A percentile compares a stretch with the other conserved stretches of the same genome.
phyloP scores from a whole-genome alignment of 2,329 filamentous ascomycete genomes.

The Diplodia sapinea region DNA sequence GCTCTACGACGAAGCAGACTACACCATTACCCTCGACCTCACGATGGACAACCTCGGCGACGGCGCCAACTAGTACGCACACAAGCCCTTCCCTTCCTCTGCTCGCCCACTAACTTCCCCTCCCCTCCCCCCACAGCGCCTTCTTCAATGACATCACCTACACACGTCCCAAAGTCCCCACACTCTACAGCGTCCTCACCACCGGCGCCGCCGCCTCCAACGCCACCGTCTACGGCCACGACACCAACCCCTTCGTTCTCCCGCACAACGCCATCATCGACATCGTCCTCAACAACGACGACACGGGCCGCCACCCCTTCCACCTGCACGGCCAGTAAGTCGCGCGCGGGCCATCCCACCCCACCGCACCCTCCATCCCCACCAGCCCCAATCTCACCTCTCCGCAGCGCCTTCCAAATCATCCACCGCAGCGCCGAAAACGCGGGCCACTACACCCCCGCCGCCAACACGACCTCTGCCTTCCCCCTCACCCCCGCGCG shows the following conservation, averaged over 20 bases:
- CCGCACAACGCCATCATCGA: constrained; percentile 70
- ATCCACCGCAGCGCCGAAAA: constrained; percentile 48
- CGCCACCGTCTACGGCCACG: constrained; percentile 55
- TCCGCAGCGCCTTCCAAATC: constrained; percentile 42
- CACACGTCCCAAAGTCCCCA: constrained; percentile 74
- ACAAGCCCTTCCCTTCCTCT: background rate
- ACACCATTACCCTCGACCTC: constrained; percentile 64
- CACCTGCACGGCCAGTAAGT: constrained; percentile 65
- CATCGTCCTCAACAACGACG: constrained; percentile 76
- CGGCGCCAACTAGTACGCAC: constrained; percentile 67
- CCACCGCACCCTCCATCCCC: background rate
- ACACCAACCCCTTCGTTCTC: constrained; percentile 67
- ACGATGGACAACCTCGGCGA: constrained; percentile 71
- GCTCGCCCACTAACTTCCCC: background rate
- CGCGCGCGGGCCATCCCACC: fast-evolving
- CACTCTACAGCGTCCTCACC: constrained; percentile 76
- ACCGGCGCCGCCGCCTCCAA: constrained; percentile 58
- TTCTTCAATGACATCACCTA: constrained; percentile 78
- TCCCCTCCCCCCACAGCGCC: constrained; percentile 40
- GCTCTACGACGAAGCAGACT: constrained; percentile 66
- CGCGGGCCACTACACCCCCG: constrained; percentile 38
- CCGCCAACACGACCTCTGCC: constrained; percentile 40
- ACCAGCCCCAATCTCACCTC: too few relatives aligned
- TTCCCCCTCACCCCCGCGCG: constrained; percentile 49
- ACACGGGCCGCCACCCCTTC: constrained; percentile 73